Base-by-base conservation (phyloP, 2,329 filamentous ascomycete species). In the Sphaerulina populicola region DNA sequence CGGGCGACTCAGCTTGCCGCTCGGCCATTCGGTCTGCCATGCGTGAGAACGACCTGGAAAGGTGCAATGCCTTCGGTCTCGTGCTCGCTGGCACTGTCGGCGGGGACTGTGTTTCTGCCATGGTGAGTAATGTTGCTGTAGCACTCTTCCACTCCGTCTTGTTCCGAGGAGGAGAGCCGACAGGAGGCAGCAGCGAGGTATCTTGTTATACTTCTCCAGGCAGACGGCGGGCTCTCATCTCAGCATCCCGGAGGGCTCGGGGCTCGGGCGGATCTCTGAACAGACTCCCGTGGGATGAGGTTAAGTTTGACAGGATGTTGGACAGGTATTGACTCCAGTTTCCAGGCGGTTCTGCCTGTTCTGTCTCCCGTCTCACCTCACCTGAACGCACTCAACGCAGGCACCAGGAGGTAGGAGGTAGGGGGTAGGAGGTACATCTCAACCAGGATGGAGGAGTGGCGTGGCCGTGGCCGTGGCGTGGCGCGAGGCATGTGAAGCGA, bases 21-120 rank as follows among this genome's bases (percentile, higher is more conserved):
- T 54, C 47, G 10, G 47, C 74, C 40, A 77, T 68, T 29, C 75
- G 72, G 6, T 54, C 47, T 35, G 47, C 74, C 40, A 77, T 68
- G 23, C 75, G 72, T 5, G 71, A 73, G 61, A 78, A 78, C 30
- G 74, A 77, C 41, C 70, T 66, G 36, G 73, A 71, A 42, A 68
- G 60, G 41, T 73, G 70, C 15, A 73, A 62, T 39, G 68, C 60
- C 42, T 62, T 64, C 6, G 70, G 60, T 35, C 59, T 59, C 45
- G 12, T 38, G 31, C 12, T 35, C 6, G 53, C 36, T 40, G 39
- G n/a, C 38, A 40, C 49, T 52, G 54, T 44, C 10, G 56, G 49
- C 39, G 52, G 36, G 21, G 51, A 30, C 33, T 41, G 39, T 39
- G 52, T 54, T 18, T 55, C 36, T 35, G 51, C 47, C 52, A 56